Evolutionary conservation across 2,329 filamentous ascomycete species (phyloP).

Genomic region (Botrytis squamosa): DNA sequence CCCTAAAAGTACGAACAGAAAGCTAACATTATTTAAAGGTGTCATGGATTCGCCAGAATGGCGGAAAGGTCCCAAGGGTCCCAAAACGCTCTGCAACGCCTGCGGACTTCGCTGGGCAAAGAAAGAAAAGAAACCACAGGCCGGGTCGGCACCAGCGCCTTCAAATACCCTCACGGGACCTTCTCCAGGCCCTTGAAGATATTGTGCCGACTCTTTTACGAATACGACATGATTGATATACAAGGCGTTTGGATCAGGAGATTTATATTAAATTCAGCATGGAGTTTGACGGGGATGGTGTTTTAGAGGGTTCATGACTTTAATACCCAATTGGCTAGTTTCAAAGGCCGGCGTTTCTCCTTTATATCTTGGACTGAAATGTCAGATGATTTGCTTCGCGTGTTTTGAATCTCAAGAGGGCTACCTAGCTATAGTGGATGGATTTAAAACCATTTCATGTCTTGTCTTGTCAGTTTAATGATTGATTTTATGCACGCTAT

Average conservation of each 20-base stretch:
- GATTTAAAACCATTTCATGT: background rate
- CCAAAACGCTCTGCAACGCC: conserved; percentile 94
- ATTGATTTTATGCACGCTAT: background rate
- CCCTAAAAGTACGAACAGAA: background rate
- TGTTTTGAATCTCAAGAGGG: background rate
- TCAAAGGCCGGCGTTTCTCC: conserved; percentile 1
- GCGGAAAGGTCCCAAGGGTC: conserved; percentile 88
- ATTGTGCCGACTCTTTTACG: conserved; percentile 13
- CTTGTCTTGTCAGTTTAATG: background rate
- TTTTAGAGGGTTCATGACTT: background rate
- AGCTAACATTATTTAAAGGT: conserved; percentile 43
- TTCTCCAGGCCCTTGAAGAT: background rate
- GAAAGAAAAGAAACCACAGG: conserved; percentile 71
- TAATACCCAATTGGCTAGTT: conserved; percentile 1
- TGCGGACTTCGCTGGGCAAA: conserved; percentile 77
- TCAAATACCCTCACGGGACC: background rate
- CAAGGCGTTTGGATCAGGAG: conserved; percentile 7
- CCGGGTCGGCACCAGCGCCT: background rate
- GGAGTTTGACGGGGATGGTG: conserved; percentile 15
- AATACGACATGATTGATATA: conserved; percentile 6
- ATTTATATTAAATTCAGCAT: background rate
- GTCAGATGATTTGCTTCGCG: background rate
- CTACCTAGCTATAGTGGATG: background rate
- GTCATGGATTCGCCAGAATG: conserved; percentile 93
- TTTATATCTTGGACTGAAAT: background rate